phyloP scores from a whole-genome alignment of 177 flowering plant genomes.

The Vitis hybrid region DNA sequence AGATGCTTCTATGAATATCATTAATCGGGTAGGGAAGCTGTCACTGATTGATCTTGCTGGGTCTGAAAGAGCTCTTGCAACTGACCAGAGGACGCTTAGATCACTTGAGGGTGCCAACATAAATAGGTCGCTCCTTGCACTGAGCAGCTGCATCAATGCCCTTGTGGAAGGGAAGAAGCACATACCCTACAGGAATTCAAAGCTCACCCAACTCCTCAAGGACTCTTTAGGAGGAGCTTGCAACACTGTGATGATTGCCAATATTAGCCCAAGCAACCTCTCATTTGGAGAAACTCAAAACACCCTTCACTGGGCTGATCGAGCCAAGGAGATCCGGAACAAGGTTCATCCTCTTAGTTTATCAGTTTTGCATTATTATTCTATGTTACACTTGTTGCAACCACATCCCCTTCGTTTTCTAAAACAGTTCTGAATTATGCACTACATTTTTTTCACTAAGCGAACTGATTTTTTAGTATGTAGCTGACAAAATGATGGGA shows the following conservation, averaged over 20 bases:
- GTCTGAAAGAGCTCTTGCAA: conserved; percentile 94
- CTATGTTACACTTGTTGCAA: background rate
- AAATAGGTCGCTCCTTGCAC: conserved; percentile 87
- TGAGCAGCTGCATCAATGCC: conserved; percentile 96
- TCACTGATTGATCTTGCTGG: conserved; percentile 95
- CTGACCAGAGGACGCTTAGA: conserved; percentile 89
- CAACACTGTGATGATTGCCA: conserved; percentile 95
- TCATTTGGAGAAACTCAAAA: conserved; percentile 92
- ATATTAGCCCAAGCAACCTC: conserved; percentile 87
- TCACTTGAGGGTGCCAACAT: conserved; percentile 96
- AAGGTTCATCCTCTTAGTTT: conserved; percentile 46
- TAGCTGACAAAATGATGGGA: too few species aligned
- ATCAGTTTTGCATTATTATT: background rate
- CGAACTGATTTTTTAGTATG: too few species aligned
- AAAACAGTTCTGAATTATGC: too few species aligned
- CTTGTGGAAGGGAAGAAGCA: conserved; percentile 96
- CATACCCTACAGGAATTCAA: conserved; percentile 87
- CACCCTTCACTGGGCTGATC: conserved; percentile 97
- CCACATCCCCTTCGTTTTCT: background rate
- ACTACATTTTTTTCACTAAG: too few species aligned
- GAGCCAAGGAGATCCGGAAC: conserved; percentile 88
- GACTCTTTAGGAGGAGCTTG: conserved; percentile 95
- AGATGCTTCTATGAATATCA: conserved; percentile 59
- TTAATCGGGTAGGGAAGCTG: conserved; percentile 76
- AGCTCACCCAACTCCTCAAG: conserved; percentile 95